Conservation (phyloP, 2,329 filamentous ascomycete species). For the Trichoderma lentiforme region DNA sequence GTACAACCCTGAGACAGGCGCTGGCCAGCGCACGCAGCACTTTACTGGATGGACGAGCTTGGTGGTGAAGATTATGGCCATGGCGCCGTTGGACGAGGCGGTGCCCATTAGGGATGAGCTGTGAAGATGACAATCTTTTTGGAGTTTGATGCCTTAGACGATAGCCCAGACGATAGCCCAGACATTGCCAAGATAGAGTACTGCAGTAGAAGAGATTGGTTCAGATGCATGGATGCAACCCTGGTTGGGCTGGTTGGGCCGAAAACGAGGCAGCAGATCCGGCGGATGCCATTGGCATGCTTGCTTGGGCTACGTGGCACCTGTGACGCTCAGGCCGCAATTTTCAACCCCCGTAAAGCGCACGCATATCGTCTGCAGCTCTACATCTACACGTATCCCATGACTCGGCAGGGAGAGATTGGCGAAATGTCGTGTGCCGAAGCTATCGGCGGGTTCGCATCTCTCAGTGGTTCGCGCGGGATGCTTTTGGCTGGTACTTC, state of each 20-base stretch:
- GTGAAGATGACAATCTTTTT: conserved; percentile 26
- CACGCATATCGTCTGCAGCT: neutral
- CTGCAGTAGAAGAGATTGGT: neutral
- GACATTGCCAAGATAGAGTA: neutral
- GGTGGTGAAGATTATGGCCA: conserved; percentile 94
- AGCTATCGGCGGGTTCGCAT: neutral
- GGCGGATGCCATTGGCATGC: neutral
- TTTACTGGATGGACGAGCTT: conserved; percentile 99
- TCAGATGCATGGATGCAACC: neutral
- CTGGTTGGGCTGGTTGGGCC: neutral
- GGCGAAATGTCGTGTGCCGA: neutral
- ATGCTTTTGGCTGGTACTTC: neutral
- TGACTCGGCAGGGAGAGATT: neutral
- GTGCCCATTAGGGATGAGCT: conserved; percentile 46
- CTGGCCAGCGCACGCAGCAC: conserved; percentile 93
- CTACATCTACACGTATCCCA: neutral
- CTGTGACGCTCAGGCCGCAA: neutral
- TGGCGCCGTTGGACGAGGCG: conserved; percentile 64
- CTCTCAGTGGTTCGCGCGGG: neutral
- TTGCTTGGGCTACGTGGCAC: neutral
- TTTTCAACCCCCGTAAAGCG: neutral
- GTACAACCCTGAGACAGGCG: conserved; percentile 89
- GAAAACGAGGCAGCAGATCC: neutral
- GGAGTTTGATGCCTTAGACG: neutral
- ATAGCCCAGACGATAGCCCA: neutral